Percentiles rank a stretch among this genome's conserved stretches.
phyloP scores from a whole-genome alignment of 1,284 basidiomycete species.

The Naganishia albida region DNA sequence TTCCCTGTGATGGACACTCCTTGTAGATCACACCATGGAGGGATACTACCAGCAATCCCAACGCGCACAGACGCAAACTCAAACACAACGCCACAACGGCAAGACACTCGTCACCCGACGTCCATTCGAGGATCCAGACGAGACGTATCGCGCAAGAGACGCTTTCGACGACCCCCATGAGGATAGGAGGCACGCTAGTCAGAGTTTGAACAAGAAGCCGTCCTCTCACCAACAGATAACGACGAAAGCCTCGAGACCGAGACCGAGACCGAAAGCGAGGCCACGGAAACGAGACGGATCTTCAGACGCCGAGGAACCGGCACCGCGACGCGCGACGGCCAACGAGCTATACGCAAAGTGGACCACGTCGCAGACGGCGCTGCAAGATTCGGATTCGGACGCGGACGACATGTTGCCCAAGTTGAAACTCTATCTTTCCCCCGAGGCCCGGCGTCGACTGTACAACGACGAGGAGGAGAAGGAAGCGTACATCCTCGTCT shows the following conservation, averaged over 20 bases:
- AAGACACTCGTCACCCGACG: constrained; percentile 13
- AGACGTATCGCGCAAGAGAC: background rate
- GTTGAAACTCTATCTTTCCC: no score
- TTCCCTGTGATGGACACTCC: background rate
- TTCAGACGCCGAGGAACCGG: background rate
- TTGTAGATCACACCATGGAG: background rate
- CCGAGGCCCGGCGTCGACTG: no score
- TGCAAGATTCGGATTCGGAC: background rate
- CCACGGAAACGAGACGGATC: background rate
- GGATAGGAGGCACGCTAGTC: background rate
- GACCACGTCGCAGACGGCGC: background rate
- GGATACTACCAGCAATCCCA: background rate
- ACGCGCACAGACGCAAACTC: background rate
- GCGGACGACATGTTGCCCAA: no score
- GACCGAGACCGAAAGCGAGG: background rate
- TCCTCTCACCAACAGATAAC: background rate
- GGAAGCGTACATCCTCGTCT: background rate
- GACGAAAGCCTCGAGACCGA: background rate
- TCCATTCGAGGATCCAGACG: background rate
- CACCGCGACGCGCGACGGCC: background rate
- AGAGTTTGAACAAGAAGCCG: constrained; percentile 3
- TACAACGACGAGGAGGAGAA: no score
- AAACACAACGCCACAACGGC: background rate
- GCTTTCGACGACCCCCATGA: background rate
- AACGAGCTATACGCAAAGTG: background rate